Conservation (phyloP, 257 asterid species). For the Coffea eugenioides region DNA sequence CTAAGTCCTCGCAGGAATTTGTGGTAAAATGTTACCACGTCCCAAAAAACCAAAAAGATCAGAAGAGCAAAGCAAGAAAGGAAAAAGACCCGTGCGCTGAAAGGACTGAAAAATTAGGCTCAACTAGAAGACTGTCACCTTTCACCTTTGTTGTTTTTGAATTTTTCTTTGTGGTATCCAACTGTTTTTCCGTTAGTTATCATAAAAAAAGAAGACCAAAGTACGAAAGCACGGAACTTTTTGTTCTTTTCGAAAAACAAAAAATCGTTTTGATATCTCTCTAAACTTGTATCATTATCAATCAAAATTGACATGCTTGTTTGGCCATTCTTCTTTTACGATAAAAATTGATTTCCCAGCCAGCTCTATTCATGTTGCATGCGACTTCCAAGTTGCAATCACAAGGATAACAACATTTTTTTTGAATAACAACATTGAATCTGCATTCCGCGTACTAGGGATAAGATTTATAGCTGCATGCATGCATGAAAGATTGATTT, state of each 20-base stretch:
- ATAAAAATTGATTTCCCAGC: background rate
- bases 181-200: background rate
- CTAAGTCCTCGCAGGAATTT: no score
- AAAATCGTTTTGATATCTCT: background rate
- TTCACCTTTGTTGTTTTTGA: background rate
- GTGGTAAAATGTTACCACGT: no score
- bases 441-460: background rate
- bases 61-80: no score
- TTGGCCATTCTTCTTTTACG: no score
- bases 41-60: no score
- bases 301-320: background rate
- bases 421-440: background rate
- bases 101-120: background rate
- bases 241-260: background rate
- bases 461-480: background rate
- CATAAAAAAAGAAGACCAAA: background rate
- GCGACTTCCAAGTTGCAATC: background rate
- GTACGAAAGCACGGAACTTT: background rate
- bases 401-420: background rate
- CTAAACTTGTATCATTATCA: background rate
- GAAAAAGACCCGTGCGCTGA: background rate
- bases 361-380: background rate
- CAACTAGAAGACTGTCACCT: background rate
- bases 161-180: background rate
- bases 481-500: background rate